A percentile compares a stretch with the other conserved stretches of the same genome.
Evolutionary conservation across 805 yeast species (phyloP).

Genomic region (Wickerhamiella bombiphila): DNA sequence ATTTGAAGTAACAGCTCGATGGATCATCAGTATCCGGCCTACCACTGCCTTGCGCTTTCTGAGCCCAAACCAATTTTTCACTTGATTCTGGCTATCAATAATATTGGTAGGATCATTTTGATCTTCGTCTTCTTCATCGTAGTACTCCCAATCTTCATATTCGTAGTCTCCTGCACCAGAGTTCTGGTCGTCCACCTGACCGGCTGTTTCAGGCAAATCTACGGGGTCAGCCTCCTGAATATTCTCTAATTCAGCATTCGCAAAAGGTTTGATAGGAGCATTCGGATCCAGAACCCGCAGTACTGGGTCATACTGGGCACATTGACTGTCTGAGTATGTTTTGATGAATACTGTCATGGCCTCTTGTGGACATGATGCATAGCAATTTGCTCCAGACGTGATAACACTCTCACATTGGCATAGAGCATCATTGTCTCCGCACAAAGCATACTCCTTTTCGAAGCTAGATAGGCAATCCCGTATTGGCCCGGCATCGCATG

Average conservation of each 20-base stretch:
- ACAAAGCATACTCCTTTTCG: conserved; percentile 9
- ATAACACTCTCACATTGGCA: conserved; percentile 14
- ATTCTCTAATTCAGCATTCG: neutral
- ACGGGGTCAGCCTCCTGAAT: neutral
- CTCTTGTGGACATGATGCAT: conserved; percentile 14
- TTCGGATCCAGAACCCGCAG: neutral
- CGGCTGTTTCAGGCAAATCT: neutral
- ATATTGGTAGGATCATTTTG: neutral
- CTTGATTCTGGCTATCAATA: neutral
- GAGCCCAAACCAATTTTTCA: neutral
- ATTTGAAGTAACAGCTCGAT: neutral
- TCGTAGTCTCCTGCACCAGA: neutral
- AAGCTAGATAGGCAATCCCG: conserved; percentile 10
- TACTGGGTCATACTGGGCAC: conserved; percentile 12
- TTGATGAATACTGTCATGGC: conserved; percentile 11
- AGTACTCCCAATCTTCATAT: neutral
- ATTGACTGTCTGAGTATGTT: conserved; percentile 10
- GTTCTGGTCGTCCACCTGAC: neutral
- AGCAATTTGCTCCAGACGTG: conserved; percentile 15
- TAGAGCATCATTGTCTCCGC: conserved; percentile 8
- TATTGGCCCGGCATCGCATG: conserved; percentile 11
- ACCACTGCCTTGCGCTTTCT: too few species aligned
- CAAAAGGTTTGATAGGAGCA: neutral
- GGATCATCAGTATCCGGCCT: neutral
- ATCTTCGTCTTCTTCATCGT: neutral